Evolutionary conservation across 805 yeast species (phyloP).

Genomic region (Saccharomycopsis fibuligera): DNA sequence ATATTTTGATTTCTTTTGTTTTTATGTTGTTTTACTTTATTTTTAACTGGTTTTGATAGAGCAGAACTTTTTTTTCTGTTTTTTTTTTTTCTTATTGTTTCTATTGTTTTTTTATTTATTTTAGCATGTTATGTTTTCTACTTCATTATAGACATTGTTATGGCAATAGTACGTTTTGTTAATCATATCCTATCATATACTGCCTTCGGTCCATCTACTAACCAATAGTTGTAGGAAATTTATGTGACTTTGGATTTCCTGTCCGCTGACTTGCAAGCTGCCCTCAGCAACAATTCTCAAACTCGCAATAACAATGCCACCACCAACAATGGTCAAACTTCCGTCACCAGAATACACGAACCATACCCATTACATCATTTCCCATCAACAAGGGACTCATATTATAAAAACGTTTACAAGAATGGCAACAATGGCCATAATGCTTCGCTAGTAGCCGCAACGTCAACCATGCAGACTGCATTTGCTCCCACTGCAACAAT

Average conservation of each 20-base stretch:
- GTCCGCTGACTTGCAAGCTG: neutral
- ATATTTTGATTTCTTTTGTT: neutral
- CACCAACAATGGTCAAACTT: too few species aligned
- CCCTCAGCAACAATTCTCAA: neutral
- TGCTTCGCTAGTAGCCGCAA: neutral
- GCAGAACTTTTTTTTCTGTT: neutral
- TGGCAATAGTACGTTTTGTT: too few species aligned
- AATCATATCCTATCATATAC: too few species aligned
- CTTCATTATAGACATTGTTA: too few species aligned
- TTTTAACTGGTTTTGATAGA: neutral
- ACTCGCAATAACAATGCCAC: neutral
- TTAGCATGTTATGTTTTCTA: too few species aligned
- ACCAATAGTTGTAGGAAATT: conserved; percentile 15
- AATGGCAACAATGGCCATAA: neutral
- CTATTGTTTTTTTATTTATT: too few species aligned
- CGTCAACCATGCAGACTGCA: neutral
- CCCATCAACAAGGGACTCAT: neutral
- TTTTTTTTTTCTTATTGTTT: neutral
- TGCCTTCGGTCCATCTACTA: too few species aligned
- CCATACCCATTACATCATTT: neutral
- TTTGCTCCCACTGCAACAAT: conserved; percentile 34
- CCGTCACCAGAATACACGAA: too few species aligned
- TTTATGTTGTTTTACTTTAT: neutral
- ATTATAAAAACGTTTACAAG: neutral
- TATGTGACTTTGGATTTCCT: conserved; percentile 17